Conservation (phyloP, 306 rosid genomes). For the Trifolium pratense region DNA sequence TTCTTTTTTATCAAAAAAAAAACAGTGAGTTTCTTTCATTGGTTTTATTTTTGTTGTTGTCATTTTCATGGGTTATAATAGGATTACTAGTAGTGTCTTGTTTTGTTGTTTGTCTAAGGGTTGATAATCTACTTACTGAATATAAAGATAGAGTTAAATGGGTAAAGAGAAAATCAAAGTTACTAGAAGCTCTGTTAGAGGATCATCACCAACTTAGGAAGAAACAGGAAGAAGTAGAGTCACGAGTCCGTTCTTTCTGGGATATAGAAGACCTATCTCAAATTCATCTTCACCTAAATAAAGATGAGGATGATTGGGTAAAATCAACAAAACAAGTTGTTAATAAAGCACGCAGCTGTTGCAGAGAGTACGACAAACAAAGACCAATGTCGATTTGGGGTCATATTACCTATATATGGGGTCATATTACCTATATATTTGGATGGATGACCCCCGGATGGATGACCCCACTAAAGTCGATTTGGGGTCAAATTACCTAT, state of each 20-base stretch:
- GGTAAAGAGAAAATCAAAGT: conserved; percentile 37
- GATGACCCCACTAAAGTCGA: too few relatives aligned
- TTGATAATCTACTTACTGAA: not conserved
- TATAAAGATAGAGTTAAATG: conserved; percentile 33
- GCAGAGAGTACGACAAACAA: conserved; percentile 2
- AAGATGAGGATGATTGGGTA: conserved; percentile 34
- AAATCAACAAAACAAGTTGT: conserved; percentile 9
- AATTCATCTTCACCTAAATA: not conserved
- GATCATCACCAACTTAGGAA: conserved; percentile 20
- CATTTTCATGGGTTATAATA: too few relatives aligned
- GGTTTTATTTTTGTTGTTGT: too few relatives aligned
- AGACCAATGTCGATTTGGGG: not conserved
- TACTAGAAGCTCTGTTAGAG: conserved; percentile 20
- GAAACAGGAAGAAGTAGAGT: not conserved
- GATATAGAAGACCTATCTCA: conserved; percentile 1
- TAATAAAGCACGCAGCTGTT: not conserved
- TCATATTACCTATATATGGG: not conserved
- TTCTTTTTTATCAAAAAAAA: too few relatives aligned
- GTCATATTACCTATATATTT: too few relatives aligned
- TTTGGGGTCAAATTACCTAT: not conserved
- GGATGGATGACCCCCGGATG: too few relatives aligned
- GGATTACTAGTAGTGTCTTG: too few relatives aligned
- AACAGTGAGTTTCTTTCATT: too few relatives aligned
- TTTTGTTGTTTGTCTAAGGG: too few relatives aligned
- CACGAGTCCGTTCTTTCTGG: conserved; percentile 16